Base-by-base conservation (phyloP, 257 asterid genomes). In the Craterostigma plantagineum region DNA sequence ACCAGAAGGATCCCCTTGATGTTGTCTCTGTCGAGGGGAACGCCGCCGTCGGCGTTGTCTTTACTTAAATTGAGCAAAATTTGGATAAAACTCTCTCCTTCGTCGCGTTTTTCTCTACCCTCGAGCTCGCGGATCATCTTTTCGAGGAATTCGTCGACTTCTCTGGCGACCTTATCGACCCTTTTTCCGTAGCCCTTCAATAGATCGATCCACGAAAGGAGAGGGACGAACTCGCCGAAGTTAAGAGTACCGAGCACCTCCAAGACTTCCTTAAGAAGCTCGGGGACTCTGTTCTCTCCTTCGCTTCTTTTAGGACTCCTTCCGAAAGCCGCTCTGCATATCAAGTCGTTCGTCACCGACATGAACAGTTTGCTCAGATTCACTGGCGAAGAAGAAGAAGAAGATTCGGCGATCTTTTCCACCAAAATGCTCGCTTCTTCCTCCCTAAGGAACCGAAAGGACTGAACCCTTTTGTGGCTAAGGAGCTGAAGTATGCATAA, bases 291-390 rank as follows among this genome's bases (percentile, higher is more conserved):
- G 9, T 9, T 42, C 30, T 76, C 65, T 0, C 48, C 70, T 1
- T 38, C 53, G 0, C 6, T 6, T 23, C 30, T 23, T 2, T 54
- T 51, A 34, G 60, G 58, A 42, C 57, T 70, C 46, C 37, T 67
- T 33, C 86, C 81, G 1, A 69, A 33, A 0, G 67, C 69, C 36
- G 52, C 75, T 56, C 71, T 63, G 38, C 71, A 55, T 3, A 73
- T 6, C 0, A 77, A 45, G 10, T 62, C 64, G 9, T 56, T 60
- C 0, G 80, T 63, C 10, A 70, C 8, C 0, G 48, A 14, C 7
- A n/a, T n/a, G 3, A 77, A 8, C 6, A 33, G 13, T 0, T 66
- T 71, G 18, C 52, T 63, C 46, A 73, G 51, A 30, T 77, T 49
- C 1, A 77, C 42, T 17, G 30, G 30, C 30, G 30, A 23, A 23